phyloP scores from a whole-genome alignment of 768 basidiomycete species.

The Candolleomyces eurysporus region DNA sequence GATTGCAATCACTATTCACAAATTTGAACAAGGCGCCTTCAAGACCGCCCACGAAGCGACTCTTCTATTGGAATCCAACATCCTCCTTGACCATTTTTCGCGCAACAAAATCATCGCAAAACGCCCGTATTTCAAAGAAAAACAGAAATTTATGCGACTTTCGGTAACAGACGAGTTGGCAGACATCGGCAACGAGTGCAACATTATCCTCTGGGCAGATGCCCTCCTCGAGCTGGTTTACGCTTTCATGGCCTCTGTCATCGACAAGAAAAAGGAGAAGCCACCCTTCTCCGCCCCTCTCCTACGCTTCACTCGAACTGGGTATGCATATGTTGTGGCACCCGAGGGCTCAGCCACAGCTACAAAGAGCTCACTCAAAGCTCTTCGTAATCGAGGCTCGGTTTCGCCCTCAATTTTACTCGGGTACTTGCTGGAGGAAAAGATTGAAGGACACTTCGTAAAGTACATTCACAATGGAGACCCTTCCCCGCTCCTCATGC shows the following conservation, averaged over 20 bases:
- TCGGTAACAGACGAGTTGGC: neutral
- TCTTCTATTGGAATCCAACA: neutral
- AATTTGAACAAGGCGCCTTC: neutral
- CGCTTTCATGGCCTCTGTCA: neutral
- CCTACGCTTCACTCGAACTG: constrained; percentile 3
- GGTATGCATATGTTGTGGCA: neutral
- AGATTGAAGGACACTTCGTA: constrained; percentile 10
- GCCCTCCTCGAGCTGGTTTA: constrained; percentile 3
- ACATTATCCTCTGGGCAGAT: constrained; percentile 1
- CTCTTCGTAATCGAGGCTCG: neutral
- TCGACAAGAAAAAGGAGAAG: neutral
- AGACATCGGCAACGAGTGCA: neutral
- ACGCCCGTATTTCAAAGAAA: neutral
- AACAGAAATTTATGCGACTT: neutral
- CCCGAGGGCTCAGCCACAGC: neutral
- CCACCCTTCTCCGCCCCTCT: neutral
- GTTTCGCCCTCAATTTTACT: neutral
- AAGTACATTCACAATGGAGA: constrained; percentile 18
- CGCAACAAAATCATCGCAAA: neutral
- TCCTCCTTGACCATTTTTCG: neutral
- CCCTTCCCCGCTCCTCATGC: neutral
- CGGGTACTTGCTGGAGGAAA: constrained; percentile 14
- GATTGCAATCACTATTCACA: neutral
- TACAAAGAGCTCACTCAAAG: neutral
- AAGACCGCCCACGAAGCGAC: neutral